These are phyloP conservation scores for Mycena vitilis DNA, from an alignment of 768 basidiomycete genomes.

Conservation along the genomic window DNA sequence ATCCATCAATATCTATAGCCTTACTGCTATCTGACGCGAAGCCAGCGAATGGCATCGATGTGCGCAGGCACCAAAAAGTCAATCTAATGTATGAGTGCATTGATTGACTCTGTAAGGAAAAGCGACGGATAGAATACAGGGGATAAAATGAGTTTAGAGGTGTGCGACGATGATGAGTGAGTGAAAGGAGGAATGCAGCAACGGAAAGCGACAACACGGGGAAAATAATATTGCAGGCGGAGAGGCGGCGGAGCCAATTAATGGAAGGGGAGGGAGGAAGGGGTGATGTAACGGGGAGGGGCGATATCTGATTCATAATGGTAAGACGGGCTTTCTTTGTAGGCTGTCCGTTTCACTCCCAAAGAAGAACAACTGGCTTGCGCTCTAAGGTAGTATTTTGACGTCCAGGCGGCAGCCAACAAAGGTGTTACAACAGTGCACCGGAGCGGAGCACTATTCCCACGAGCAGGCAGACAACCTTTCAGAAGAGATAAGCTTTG, in stretches of 20 bases:
- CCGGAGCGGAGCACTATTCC: slow-evolving; percentile 39
- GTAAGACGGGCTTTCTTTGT: slow-evolving; percentile 31
- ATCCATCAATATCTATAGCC: no score
- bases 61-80: no score
- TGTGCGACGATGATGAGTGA: slow-evolving; percentile 39
- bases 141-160: slow-evolving; percentile 37
- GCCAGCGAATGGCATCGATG: no score
- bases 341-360: slow-evolving; percentile 33
- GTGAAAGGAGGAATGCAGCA: slow-evolving; percentile 49
- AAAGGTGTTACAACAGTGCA: slow-evolving; percentile 42
- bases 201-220: slow-evolving; percentile 56
- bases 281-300: slow-evolving; percentile 16
- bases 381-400: slow-evolving; percentile 36
- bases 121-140: slow-evolving; percentile 32
- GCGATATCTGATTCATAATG: slow-evolving; percentile 36
- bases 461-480: slow-evolving; percentile 38
- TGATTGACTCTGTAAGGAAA: slow-evolving; percentile 28
- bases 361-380: slow-evolving; percentile 39
- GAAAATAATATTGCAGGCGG: slow-evolving; percentile 40
- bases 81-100: slow-evolving; percentile 12
- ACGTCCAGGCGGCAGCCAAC: slow-evolving; percentile 37
- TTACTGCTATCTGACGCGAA: no score
- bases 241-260: slow-evolving; percentile 34
- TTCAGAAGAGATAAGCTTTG: background rate
- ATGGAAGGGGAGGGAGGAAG: slow-evolving; percentile 36